Evolutionary conservation across 1,139 yeast species (phyloP), one percentile per base, ranked within the genome.

Genomic region (Scheffersomyces titani): DNA sequence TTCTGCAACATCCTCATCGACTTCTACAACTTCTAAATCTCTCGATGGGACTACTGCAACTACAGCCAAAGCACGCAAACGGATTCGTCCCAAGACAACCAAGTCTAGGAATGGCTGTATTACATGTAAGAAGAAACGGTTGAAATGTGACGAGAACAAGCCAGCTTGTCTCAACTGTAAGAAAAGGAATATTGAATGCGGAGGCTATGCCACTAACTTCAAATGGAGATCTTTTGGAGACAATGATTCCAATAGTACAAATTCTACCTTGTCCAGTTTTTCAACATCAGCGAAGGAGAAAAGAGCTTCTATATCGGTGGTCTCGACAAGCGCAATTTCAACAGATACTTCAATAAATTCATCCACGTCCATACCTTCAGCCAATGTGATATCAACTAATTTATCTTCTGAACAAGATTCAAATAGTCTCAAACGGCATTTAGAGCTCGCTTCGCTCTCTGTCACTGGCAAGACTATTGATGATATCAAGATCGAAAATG

Each of bases 181-280:
- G 11, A 75, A 74, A 58, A 78, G 77, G 65, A 77, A 75, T 48
- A 76, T 81, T 20, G 74, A 70, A 19, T 85, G 89, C 66, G 88
- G 87, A 6, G 91, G 91, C 0, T 87, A 87, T 64, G 85, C 87
- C 3, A 84, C 84, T 36, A 80, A 80, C 54, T 87, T 84, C 73
- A 85, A 85, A 65, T 87, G 91, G 91, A 76, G 84, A 62, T 75
- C 84, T 7, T 86, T 85, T 58, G 71, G 62, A 22, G 67, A 75
- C 47, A 74, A 69, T 6, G 57, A 51, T 55, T 2, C 30, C 13
- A 51, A 30, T 47, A 40, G 44, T 44, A 40, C 45, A 50, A 11
- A 44, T n/a, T 11, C 24, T 9, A n/a, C 45, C 11, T n/a, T n/a
- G 18, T 3, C 47, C 44, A 24, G 22, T 6, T 30, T n/a, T 3